Conservation (phyloP, 2,329 filamentous ascomycete genomes). For the Hypomyces rosellus region DNA sequence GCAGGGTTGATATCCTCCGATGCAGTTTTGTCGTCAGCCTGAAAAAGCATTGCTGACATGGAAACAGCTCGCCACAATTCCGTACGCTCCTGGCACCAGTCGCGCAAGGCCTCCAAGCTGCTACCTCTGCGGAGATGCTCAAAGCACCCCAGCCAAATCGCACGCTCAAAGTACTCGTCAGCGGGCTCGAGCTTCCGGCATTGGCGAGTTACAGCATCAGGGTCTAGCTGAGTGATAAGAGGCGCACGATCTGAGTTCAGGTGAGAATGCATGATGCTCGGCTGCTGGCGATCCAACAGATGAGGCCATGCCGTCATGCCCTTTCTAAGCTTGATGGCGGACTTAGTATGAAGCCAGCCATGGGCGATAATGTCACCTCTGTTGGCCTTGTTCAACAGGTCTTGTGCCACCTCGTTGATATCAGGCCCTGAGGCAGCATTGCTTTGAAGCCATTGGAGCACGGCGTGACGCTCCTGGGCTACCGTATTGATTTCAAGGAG, state of each 20-base stretch:
- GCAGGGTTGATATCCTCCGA: slow-evolving; percentile 30
- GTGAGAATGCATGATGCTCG: slow-evolving; percentile 49
- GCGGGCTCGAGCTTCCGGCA: slow-evolving; percentile 67
- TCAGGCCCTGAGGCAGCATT: slow-evolving; percentile 65
- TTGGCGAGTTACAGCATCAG: slow-evolving; percentile 81
- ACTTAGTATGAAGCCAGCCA: slow-evolving; percentile 88
- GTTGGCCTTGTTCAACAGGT: slow-evolving; percentile 70
- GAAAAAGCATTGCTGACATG: slow-evolving; percentile 65
- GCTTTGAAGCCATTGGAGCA: slow-evolving; percentile 81
- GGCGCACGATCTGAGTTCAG: slow-evolving; percentile 54
- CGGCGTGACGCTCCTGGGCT: slow-evolving; percentile 70
- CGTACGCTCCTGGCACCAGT: slow-evolving; percentile 80
- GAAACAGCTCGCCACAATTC: slow-evolving; percentile 86
- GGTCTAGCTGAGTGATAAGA: slow-evolving; percentile 82
- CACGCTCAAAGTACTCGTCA: slow-evolving; percentile 82
- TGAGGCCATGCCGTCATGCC: slow-evolving; percentile 63
- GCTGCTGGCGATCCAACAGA: slow-evolving; percentile 56
- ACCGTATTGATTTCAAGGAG: slow-evolving; percentile 68
- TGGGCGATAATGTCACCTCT: slow-evolving; percentile 76
- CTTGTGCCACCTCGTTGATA: slow-evolving; percentile 68
- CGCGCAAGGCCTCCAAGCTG: slow-evolving; percentile 63
- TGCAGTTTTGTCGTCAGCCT: slow-evolving; percentile 39
- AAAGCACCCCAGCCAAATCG: slow-evolving; percentile 91
- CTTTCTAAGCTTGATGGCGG: slow-evolving; percentile 86
- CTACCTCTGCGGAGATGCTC: slow-evolving; percentile 86